Base-by-base conservation (phyloP, 1,284 basidiomycete species). In the Fomitopsis betulina region DNA sequence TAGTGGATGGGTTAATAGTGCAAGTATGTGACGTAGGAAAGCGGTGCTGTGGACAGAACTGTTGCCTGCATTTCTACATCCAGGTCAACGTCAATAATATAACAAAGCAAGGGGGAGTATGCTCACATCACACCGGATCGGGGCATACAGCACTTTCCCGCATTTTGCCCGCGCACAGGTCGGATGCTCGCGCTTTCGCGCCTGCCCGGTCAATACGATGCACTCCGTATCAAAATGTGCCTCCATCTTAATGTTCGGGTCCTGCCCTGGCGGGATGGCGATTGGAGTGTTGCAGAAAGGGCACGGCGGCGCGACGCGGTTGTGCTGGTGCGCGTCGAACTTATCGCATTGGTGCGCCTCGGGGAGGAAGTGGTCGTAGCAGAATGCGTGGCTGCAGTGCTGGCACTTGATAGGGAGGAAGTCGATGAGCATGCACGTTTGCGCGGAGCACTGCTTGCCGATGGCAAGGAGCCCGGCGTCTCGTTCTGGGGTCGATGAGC, bases 321-420 rank as follows among this genome's bases (percentile, higher is more conserved):
- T 83, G 58, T 82, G 78, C 70, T 84, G 84, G 62, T 69, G 77
- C 65, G 84, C 83, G 63, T 92, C 89, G 67, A 87, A 91, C 63
- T 86, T 79, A 10, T 79, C 70, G 67, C 91, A 91, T 23, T 72
- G 75, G 66, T 93, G 90, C 2, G 77, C 77, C 23, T 78, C 73
- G 9, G 86, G 86, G 59, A 79, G 80, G 73, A 85, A 91, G 68
- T 93, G 90, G 10, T 91, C 87, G 51, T 83, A 81, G 63, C 91
- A 93, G 72, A 84, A 93, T 0, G 77, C 76, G 23, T 79, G 70
- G 15, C 76, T 68, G 67, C 89, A 92, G 65, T 90, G 86, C 54
- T 87, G 83, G 68, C 90, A 91, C 72, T 85, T 87, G 78, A 91
- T 87, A 0, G 90, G 89, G n/a, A 93, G 75, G 65, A 90, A 93